Conservation (phyloP, 2,329 filamentous ascomycete species). For the Diplodia corticola region DNA sequence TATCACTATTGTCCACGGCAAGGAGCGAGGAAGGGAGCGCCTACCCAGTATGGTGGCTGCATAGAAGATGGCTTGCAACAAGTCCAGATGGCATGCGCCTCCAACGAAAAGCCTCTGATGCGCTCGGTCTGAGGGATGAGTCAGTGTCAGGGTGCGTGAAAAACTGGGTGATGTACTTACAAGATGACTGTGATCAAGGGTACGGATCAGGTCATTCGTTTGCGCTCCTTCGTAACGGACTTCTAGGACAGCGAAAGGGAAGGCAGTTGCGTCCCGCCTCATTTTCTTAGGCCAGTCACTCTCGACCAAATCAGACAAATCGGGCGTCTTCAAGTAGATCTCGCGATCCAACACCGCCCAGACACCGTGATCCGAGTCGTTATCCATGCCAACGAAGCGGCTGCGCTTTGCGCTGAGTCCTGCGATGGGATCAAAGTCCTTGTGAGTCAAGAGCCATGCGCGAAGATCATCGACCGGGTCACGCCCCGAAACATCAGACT, state of each 20-base stretch:
- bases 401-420: slow-evolving; percentile 48
- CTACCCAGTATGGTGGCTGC: slow-evolving; percentile 51
- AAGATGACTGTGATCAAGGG: slow-evolving; percentile 50
- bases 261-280: slow-evolving; percentile 33
- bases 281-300: slow-evolving; percentile 36
- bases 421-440: slow-evolving; percentile 49
- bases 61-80: slow-evolving; percentile 48
- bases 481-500: slow-evolving; percentile 23
- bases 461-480: slow-evolving; percentile 34
- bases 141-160: background rate
- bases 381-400: slow-evolving; percentile 51
- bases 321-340: slow-evolving; percentile 43
- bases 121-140: slow-evolving; percentile 44
- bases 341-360: slow-evolving; percentile 53
- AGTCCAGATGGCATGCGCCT: slow-evolving; percentile 54
- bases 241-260: slow-evolving; percentile 55
- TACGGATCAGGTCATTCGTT: slow-evolving; percentile 42
- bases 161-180: slow-evolving; percentile 32
- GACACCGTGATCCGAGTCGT: slow-evolving; percentile 43
- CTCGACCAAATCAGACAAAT: slow-evolving; percentile 32
- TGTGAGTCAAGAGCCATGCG: slow-evolving; percentile 48
- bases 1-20: background rate
- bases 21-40: slow-evolving; percentile 12
- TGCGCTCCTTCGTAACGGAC: slow-evolving; percentile 51
- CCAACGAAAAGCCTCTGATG: slow-evolving; percentile 55